Evolutionary conservation across 352 stramenopile species (phyloP).

Genomic region (Pythium rishiriense): DNA sequence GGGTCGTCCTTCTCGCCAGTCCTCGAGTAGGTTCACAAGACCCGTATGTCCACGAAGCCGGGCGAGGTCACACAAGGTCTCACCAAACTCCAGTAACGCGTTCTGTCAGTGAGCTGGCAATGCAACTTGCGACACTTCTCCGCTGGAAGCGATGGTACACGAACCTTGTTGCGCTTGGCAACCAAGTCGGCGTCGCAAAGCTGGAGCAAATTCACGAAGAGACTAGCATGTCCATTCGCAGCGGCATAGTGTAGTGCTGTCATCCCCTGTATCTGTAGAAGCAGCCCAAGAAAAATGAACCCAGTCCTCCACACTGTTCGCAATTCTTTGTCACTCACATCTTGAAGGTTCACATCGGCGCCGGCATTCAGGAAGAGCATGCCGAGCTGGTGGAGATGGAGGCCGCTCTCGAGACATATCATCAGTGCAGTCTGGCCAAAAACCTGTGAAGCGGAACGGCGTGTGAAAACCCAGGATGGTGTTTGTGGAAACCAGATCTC

Average conservation of each 20-base stretch:
- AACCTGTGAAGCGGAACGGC: constrained; percentile 31
- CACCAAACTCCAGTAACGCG: no score
- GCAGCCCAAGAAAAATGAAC: background rate
- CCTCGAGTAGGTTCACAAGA: constrained; percentile 20
- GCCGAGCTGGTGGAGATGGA: constrained; percentile 62
- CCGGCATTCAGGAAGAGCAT: constrained; percentile 78
- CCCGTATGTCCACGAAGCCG: constrained; percentile 31
- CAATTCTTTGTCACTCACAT: constrained; percentile 39
- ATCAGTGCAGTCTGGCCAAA: constrained; percentile 77
- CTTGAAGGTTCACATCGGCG: constrained; percentile 53
- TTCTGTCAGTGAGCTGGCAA: background rate
- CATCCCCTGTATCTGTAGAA: constrained; percentile 60
- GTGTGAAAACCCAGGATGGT: background rate
- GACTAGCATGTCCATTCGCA: constrained; percentile 50
- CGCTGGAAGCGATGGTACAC: background rate
- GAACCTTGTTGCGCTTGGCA: constrained; percentile 61
- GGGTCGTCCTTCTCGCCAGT: constrained; percentile 25
- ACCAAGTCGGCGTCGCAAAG: constrained; percentile 55
- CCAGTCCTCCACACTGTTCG: background rate
- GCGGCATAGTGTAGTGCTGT: constrained; percentile 71
- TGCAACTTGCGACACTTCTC: background rate
- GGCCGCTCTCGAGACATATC: constrained; percentile 60
- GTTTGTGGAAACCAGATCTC: background rate
- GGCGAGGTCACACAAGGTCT: constrained; percentile 54
- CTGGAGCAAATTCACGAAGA: constrained; percentile 67